Base-by-base conservation (phyloP, 257 asterid genomes). In the Linaria vulgaris region DNA sequence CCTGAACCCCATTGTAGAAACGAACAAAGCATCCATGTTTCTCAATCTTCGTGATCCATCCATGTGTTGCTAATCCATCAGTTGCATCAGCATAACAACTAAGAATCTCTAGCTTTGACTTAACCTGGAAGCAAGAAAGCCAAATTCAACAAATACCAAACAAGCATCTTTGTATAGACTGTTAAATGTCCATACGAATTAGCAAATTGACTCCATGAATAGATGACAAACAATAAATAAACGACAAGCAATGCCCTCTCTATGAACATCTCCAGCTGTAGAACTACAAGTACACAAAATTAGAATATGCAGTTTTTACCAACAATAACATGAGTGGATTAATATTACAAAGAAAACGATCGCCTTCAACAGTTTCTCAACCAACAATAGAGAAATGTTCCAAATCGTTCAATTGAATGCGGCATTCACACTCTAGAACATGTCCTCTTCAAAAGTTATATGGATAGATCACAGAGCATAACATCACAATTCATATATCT, bases 1-100 rank as follows among this genome's bases (percentile, higher is more conserved):
- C 99, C 74, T 85, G 96, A 52, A 90, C 95, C 48, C 99, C 99
- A 66, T 94, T 94, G 84, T 87, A 94, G 66, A 94, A 94, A 68
- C 94, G 94, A 74, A 94, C 97, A 77, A 94, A 94, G 76, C 99
- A 94, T 72, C 99, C 99, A 74, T 87, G 95, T 38, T 77, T 80
- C 73, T 94, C 99, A 54, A 87, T 87, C 77, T 87, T 94, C 37
- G 95, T 85, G 66, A 94, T 94, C 99, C 99, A 94, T 72, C 99
- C 97, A 72, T 94, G 99, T 59, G 96, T 84, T 67, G 82, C 73
- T 70, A 94, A 72, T 62, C 96, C 99, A 51, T 82, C 95, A 73
- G 75, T 74, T 21, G 95, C 96, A 77, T 94, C 99, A 41, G 92
- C 69, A 69, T 83, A 94, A 51, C 87, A 84, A 75, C 90, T 80